phyloP scores from a whole-genome alignment of 2,329 filamentous ascomycete genomes.

The Botrytis tulipae region DNA sequence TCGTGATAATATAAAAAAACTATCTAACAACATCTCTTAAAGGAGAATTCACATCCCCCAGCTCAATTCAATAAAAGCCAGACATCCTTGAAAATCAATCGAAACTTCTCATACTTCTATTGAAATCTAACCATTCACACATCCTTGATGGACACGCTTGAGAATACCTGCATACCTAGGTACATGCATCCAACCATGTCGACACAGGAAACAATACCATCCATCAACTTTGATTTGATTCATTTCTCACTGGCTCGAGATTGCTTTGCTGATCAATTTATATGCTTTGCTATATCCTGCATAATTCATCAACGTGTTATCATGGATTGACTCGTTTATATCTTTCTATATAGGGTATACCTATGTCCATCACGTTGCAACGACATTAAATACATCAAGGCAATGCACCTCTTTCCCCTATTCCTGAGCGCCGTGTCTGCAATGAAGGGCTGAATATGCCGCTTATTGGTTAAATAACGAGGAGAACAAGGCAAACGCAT shows the following conservation, averaged over 20 bases:
- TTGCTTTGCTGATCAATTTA: not conserved
- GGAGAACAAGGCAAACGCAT: not conserved
- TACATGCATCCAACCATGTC: slow-evolving; percentile 13
- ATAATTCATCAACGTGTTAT: not conserved
- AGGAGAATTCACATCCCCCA: not conserved
- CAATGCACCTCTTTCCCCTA: not conserved
- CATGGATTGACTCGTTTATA: not conserved
- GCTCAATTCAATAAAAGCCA: not conserved
- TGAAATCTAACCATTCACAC: slow-evolving; percentile 11
- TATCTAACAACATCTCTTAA: not conserved
- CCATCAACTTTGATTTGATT: not conserved
- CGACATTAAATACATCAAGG: not conserved
- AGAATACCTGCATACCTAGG: slow-evolving; percentile 1
- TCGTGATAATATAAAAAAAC: no score
- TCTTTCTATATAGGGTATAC: not conserved
- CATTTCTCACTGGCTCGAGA: not conserved
- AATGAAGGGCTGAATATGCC: not conserved
- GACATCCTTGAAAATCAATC: slow-evolving; percentile 4
- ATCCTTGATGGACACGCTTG: slow-evolving; percentile 3
- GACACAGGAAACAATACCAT: slow-evolving; percentile 11
- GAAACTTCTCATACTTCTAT: slow-evolving; percentile 5
- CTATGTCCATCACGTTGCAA: slow-evolving; percentile 3
- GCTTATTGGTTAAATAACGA: not conserved
- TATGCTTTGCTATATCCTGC: not conserved
- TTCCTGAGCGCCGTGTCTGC: not conserved